These are phyloP conservation scores for Cladosporium sp. DNA, from an alignment of 2,329 filamentous ascomycete species.

Conservation along the genomic window DNA sequence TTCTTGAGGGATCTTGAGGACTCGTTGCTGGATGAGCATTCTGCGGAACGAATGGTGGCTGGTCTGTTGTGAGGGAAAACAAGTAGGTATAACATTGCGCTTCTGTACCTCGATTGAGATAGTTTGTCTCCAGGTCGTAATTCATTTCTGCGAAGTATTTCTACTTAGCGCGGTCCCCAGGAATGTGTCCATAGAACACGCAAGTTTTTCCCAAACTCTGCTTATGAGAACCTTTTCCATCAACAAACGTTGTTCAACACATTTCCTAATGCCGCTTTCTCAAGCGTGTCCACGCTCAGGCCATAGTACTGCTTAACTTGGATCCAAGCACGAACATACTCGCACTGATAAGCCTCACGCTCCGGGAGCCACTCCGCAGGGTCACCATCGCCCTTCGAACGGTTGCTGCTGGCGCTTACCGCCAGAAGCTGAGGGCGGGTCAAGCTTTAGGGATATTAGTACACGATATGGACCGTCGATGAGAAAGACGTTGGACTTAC, in stretches of 20 bases:
- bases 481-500: slow-evolving; percentile 13
- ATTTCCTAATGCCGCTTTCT: slow-evolving; percentile 49
- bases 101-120: no score
- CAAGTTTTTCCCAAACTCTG: no score
- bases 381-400: slow-evolving; percentile 66
- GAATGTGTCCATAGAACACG: no score
- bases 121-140: no score
- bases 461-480: neutral
- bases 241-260: slow-evolving; percentile 9
- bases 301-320: slow-evolving; percentile 71
- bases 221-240: no score
- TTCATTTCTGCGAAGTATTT: no score
- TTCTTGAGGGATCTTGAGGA: no score
- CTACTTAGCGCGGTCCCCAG: no score
- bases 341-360: slow-evolving; percentile 67
- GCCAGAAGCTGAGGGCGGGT: slow-evolving; percentile 71
- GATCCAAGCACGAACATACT: slow-evolving; percentile 72
- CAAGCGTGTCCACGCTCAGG: slow-evolving; percentile 64
- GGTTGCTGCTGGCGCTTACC: slow-evolving; percentile 74
- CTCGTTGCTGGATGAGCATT: no score
- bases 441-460: slow-evolving; percentile 57
- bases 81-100: no score
- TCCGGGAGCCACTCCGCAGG: slow-evolving; percentile 76
- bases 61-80: no score
- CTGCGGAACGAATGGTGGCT: no score